These are phyloP conservation scores for Pseudogymnoascus verrucosus DNA, from an alignment of 2,329 filamentous ascomycete species.

Conservation along the genomic window DNA sequence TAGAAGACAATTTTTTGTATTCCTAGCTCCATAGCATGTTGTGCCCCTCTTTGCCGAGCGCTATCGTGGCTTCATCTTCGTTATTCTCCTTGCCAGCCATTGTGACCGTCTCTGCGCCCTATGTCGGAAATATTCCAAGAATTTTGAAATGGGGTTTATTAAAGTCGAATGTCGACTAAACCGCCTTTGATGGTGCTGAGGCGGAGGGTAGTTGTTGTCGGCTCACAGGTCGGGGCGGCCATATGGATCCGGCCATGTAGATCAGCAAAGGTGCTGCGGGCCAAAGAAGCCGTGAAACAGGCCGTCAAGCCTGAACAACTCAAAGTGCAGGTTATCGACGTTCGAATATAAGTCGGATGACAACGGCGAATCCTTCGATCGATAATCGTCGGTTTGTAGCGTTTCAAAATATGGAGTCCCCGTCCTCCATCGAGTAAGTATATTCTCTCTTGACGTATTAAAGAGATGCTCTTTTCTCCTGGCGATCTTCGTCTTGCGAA, in stretches of 20 bases:
- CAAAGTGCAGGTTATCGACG: neutral
- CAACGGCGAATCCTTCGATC: neutral
- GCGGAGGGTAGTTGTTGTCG: neutral
- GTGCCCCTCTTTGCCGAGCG: conserved; percentile 37
- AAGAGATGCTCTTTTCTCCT: neutral
- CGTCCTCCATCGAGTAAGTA: neutral
- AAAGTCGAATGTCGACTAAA: neutral
- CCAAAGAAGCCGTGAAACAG: neutral
- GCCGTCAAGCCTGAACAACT: neutral
- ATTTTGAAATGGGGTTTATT: neutral
- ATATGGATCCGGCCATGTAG: neutral
- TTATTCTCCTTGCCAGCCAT: neutral
- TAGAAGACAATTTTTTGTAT: conserved; percentile 58
- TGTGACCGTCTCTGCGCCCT: neutral
- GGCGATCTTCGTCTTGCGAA: neutral
- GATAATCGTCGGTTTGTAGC: neutral
- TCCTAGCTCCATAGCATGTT: conserved; percentile 51
- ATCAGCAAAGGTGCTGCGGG: neutral
- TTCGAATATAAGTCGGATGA: neutral
- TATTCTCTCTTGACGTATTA: neutral
- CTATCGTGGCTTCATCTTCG: conserved; percentile 8
- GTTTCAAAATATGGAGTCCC: neutral
- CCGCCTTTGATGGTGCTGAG: neutral
- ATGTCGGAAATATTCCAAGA: neutral
- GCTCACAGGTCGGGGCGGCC: neutral